Conservation (phyloP, 139 green algal genomes). For the Axilococcus clingmanii region DNA sequence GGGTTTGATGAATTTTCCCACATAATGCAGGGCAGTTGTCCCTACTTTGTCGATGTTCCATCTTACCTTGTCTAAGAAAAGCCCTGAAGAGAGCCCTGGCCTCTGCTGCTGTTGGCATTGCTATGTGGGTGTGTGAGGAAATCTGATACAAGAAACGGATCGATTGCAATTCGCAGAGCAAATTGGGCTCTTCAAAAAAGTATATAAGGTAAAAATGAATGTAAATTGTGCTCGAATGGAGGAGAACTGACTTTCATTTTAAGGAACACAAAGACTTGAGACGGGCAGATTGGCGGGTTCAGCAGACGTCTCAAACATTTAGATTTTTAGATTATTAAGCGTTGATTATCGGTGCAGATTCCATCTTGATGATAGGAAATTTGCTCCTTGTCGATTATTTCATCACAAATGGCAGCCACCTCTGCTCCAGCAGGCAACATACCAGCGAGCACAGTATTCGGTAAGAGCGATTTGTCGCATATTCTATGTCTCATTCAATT, state of each 20-base stretch:
- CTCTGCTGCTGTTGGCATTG: neutral
- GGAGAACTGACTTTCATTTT: neutral
- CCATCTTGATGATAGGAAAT: too few relatives aligned
- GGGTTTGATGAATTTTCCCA: neutral
- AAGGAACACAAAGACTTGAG: too few relatives aligned
- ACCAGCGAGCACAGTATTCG: constrained; percentile 2
- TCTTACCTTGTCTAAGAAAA: neutral
- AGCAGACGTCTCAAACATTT: too few relatives aligned
- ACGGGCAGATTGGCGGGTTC: too few relatives aligned
- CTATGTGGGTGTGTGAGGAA: neutral
- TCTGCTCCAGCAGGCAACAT: too few relatives aligned
- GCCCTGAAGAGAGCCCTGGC: neutral
- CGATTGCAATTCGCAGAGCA: too few relatives aligned
- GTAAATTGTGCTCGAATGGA: neutral
- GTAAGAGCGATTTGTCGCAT: neutral
- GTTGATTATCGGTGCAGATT: too few relatives aligned
- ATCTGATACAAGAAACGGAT: neutral
- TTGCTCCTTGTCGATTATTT: too few relatives aligned
- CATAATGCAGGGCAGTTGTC: neutral
- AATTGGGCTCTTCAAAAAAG: too few relatives aligned
- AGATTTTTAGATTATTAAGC: too few relatives aligned
- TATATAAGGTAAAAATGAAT: too few relatives aligned
- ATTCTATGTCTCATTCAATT: neutral
- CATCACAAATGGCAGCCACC: too few relatives aligned
- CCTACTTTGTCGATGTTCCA: neutral